Evolutionary conservation across 768 basidiomycete genomes (phyloP), one percentile per base, ranked within the genome.

Genomic region (Trametes sanguinea): DNA sequence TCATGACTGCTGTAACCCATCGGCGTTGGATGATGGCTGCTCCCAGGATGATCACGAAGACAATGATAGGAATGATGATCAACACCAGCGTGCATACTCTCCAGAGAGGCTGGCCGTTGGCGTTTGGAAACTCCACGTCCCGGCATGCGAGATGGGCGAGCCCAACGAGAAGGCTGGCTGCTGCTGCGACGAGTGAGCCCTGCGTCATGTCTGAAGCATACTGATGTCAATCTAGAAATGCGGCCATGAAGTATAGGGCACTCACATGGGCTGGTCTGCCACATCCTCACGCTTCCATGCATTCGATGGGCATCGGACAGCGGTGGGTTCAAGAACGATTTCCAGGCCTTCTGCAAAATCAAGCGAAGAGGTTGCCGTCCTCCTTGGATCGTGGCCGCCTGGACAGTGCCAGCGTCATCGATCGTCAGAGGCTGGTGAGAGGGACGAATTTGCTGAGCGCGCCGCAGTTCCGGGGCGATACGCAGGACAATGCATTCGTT

Each of bases 101-200:
- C 64, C 64, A 65, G 55, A 65, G 64, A 22, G 53, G 45, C 30
- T 61, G 59, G 6, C 64, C 64, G 39, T 61, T 65, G 51, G 39
- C 61, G 59, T 65, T 65, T 5, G 64, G 64, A 22, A 65, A 65
- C 52, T 65, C 64, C 45, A 61, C 59, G 40, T 60, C 43, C 64
- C 59, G 61, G 60, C 64, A 65, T 11, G 60, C 54, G 40, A 65
- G 55, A 51, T 65, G 64, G 45, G 64, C 64, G 33, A 65, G 50
- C 13, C 64, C 64, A 14, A 65, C 55, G 6, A 61, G 27, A 14
- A 65, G 44, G 46, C 64, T 58, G 7, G 60, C 64, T 0, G 40
- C 55, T n/a, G 64, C 48, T 1, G 55, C 60, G 45, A 65, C 35
- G 45, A 65, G 51, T 27, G 64, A 65, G 17, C 64, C 64, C 8